phyloP scores from a whole-genome alignment of 2,329 filamentous ascomycete species.

The Elsinoe arachidis region DNA sequence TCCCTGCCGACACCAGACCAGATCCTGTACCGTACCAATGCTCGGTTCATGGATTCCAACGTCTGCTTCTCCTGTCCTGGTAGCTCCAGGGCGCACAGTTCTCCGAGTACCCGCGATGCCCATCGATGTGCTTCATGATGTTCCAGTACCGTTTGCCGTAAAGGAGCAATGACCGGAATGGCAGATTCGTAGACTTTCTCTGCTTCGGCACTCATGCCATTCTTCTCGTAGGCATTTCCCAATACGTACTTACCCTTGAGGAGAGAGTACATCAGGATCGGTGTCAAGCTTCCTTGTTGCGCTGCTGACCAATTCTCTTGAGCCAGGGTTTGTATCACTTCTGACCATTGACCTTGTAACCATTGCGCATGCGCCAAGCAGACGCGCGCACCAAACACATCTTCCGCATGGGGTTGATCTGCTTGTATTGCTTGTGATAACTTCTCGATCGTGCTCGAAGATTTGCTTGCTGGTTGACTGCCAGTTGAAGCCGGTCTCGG shows the following conservation, averaged over 20 bases:
- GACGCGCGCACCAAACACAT: slow-evolving; percentile 67
- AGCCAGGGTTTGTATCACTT: slow-evolving; percentile 9
- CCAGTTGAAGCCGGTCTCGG: neutral
- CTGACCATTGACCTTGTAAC: slow-evolving; percentile 48
- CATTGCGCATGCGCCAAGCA: slow-evolving; percentile 82
- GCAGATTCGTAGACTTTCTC: neutral
- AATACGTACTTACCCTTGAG: slow-evolving; percentile 24
- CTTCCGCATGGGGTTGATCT: slow-evolving; percentile 39
- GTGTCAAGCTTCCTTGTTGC: neutral
- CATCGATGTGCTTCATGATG: slow-evolving; percentile 24
- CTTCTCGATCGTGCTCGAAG: slow-evolving; percentile 13
- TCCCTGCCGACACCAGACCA: neutral
- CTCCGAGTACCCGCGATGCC: slow-evolving; percentile 26
- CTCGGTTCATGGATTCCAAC: slow-evolving; percentile 21
- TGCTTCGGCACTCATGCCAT: slow-evolving; percentile 14
- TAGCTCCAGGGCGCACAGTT: slow-evolving; percentile 18
- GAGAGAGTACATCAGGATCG: slow-evolving; percentile 12
- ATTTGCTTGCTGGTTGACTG: neutral
- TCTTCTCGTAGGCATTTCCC: slow-evolving; percentile 23
- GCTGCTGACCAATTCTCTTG: slow-evolving; percentile 10
- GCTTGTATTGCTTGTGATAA: slow-evolving; percentile 26
- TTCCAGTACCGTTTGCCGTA: neutral
- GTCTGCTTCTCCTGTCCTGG: neutral
- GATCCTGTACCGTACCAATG: slow-evolving; percentile 25
- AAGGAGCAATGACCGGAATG: neutral